Conservation (phyloP, 306 rosid genomes). For the Hippophae gyantsensis region DNA sequence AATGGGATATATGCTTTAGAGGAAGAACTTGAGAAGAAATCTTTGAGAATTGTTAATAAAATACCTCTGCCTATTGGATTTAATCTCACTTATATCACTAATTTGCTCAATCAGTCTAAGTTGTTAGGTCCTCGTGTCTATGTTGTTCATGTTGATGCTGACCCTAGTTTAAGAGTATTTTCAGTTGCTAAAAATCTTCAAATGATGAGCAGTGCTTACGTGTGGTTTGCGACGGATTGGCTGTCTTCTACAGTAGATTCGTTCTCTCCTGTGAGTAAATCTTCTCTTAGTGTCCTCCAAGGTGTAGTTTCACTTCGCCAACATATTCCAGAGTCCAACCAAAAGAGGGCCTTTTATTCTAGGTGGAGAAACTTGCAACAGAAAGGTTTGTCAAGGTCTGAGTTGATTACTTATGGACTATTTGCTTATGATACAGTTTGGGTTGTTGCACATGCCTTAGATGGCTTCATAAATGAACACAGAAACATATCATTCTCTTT, state of each 20-base stretch:
- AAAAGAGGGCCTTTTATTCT: conserved; percentile 42
- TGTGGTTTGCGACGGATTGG: conserved; percentile 92
- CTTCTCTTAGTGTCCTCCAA: conserved; percentile 41
- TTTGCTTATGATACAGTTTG: conserved; percentile 79
- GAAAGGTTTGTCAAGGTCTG: conserved; percentile 30
- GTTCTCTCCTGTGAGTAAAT: conserved; percentile 24
- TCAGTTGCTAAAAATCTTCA: conserved; percentile 49
- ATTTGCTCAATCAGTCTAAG: conserved; percentile 57
- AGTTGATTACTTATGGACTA: conserved; percentile 56
- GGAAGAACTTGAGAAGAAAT: conserved; percentile 56
- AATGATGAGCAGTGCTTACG: conserved; percentile 66
- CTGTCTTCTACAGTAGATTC: conserved; percentile 71
- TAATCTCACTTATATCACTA: conserved; percentile 34
- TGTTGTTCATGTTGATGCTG: conserved; percentile 72
- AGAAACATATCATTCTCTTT: conserved; percentile 47
- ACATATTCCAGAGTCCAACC: conserved; percentile 50
- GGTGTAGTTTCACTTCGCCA: conserved; percentile 82
- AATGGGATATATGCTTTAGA: conserved; percentile 64
- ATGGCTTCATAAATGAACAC: conserved; percentile 32
- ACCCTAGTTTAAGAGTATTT: conserved; percentile 59
- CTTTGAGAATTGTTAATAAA: conserved; percentile 47
- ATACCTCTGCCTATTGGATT: conserved; percentile 48
- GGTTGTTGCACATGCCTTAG: conserved; percentile 63
- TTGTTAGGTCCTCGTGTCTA: conserved; percentile 65
- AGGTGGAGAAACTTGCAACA: conserved; percentile 48